A percentile compares a stretch with the other conserved stretches of the same genome.
Conservation (phyloP, 495 filamentous ascomycete genomes). For the Hypoxylon cercidicola region DNA sequence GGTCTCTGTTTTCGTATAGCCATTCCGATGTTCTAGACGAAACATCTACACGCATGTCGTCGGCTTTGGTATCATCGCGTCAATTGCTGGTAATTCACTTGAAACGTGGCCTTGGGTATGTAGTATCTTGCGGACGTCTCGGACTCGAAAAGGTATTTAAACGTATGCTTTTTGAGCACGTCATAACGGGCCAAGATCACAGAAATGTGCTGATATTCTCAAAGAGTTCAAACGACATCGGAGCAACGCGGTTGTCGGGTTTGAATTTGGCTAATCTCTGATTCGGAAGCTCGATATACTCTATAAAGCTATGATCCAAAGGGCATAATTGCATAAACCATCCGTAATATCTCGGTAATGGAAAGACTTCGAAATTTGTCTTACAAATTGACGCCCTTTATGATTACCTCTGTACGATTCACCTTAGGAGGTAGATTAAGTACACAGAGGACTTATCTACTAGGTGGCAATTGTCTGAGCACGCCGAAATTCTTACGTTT, state of each 20-base stretch:
- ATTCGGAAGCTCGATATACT: neutral
- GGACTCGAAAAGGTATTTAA: neutral
- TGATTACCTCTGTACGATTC: too few relatives aligned
- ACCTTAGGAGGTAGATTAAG: too few relatives aligned
- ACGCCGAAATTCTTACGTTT: too few relatives aligned
- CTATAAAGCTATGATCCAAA: neutral
- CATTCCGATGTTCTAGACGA: constrained; percentile 7
- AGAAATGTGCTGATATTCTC: constrained; percentile 16
- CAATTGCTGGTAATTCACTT: neutral
- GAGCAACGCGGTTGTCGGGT: constrained; percentile 22
- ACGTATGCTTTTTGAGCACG: constrained; percentile 21
- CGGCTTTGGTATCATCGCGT: constrained; percentile 30
- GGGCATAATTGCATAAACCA: too few relatives aligned
- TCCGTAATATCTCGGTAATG: neutral
- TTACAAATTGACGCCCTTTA: too few relatives aligned
- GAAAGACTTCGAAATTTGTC: neutral
- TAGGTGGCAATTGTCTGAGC: too few relatives aligned
- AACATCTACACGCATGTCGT: constrained; percentile 30
- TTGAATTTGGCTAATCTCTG: neutral
- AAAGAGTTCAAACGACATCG: constrained; percentile 33
- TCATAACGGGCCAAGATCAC: constrained; percentile 35
- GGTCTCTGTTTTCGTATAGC: constrained; percentile 7
- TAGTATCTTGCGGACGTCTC: neutral
- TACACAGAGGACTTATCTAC: too few relatives aligned
- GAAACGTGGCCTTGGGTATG: constrained; percentile 13